These are phyloP conservation scores for Yamadazyma aaseri DNA, from an alignment of 1,139 yeast genomes.

Conservation along the genomic window DNA sequence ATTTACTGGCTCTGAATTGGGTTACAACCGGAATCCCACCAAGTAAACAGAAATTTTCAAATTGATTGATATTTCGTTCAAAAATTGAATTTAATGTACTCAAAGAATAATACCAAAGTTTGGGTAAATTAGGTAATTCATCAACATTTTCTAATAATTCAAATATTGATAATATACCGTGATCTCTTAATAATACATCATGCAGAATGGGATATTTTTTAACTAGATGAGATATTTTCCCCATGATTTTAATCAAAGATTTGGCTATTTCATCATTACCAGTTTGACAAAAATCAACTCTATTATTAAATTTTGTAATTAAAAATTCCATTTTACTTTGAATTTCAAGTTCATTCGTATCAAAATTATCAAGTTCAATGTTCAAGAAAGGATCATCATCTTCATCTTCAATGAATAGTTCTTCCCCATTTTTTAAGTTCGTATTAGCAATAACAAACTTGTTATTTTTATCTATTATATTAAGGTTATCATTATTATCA, in stretches of 20 bases:
- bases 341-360: slow-evolving; percentile 44
- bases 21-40: slow-evolving; percentile 59
- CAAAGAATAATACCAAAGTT: slow-evolving; percentile 41
- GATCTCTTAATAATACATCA: slow-evolving; percentile 45
- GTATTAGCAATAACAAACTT: slow-evolving; percentile 1
- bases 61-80: slow-evolving; percentile 30
- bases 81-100: slow-evolving; percentile 43
- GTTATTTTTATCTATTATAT: too few relatives aligned
- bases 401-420: slow-evolving; percentile 18
- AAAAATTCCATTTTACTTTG: slow-evolving; percentile 45
- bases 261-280: slow-evolving; percentile 33
- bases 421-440: neutral
- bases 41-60: slow-evolving; percentile 52
- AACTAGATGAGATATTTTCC: slow-evolving; percentile 40
- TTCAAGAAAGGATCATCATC: slow-evolving; percentile 41
- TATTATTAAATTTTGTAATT: slow-evolving; percentile 31
- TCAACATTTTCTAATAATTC: slow-evolving; percentile 45
- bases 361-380: slow-evolving; percentile 41
- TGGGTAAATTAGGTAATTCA: slow-evolving; percentile 31
- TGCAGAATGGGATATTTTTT: slow-evolving; percentile 44
- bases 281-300: slow-evolving; percentile 30
- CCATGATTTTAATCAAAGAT: slow-evolving; percentile 37
- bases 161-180: slow-evolving; percentile 48
- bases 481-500: too few relatives aligned
- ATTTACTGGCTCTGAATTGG: slow-evolving; percentile 39